Percentiles rank a stretch among this genome's conserved stretches.
Evolutionary conservation across 2,329 filamentous ascomycete genomes (phyloP).

Genomic region (Sporothrix sp.): DNA sequence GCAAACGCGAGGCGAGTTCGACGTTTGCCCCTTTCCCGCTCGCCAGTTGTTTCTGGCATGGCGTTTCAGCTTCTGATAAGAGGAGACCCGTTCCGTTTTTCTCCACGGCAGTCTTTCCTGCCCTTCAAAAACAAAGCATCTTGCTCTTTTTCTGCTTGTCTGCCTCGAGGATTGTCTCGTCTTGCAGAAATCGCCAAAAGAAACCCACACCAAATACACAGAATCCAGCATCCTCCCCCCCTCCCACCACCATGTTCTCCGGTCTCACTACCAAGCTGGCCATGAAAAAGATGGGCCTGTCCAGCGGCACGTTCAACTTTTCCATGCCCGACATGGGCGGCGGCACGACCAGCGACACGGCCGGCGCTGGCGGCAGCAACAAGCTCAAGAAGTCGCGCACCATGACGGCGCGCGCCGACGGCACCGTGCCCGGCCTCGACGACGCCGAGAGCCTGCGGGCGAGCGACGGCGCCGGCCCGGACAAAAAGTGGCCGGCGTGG

Average conservation of each 20-base stretch:
- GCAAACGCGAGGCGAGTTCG: too few species aligned
- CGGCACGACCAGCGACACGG: constrained; percentile 13
- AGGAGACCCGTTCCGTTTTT: too few species aligned
- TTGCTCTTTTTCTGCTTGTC: background rate
- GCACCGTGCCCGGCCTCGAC: constrained; percentile 23
- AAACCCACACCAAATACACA: background rate
- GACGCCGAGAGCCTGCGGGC: too few species aligned
- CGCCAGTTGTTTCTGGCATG: background rate
- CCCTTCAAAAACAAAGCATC: background rate
- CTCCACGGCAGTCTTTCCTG: too few species aligned
- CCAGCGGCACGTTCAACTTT: constrained; percentile 40
- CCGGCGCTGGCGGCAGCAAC: constrained; percentile 9
- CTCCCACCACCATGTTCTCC: constrained; percentile 38
- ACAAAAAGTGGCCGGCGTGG: constrained; percentile 34
- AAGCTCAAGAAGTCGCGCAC: constrained; percentile 24
- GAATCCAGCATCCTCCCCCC: background rate
- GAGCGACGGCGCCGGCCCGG: constrained; percentile 17
- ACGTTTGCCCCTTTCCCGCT: background rate
- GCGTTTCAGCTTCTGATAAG: too few species aligned
- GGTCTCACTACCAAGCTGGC: constrained; percentile 48
- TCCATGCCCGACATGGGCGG: constrained; percentile 26
- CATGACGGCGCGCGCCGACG: constrained; percentile 17
- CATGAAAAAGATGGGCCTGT: constrained; percentile 46
- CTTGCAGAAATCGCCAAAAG: background rate
- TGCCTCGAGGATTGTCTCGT: too few species aligned